Percentiles rank a stretch among this genome's conserved stretches.
phyloP scores from a whole-genome alignment of 768 basidiomycete genomes.

The Sarcodon aspratus region DNA sequence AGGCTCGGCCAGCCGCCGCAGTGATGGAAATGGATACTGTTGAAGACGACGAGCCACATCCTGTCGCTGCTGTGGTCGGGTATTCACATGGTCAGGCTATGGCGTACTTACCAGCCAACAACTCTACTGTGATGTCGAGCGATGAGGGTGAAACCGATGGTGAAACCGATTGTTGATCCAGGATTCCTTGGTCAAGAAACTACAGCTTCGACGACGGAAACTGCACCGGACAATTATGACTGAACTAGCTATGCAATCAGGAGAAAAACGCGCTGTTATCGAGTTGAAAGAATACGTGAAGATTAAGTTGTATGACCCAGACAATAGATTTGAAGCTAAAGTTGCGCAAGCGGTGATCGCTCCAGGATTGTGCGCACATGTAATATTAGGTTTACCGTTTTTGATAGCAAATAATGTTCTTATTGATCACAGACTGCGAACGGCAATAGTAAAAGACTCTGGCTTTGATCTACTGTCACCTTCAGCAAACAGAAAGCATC shows the following conservation, averaged over 20 bases:
- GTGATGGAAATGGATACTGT: too few species aligned
- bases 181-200: neutral
- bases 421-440: neutral
- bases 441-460: neutral
- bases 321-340: neutral
- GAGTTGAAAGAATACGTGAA: neutral
- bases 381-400: constrained; percentile 3
- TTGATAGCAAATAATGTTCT: neutral
- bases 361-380: constrained; percentile 1
- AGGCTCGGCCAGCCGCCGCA: too few species aligned
- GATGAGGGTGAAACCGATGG: neutral
- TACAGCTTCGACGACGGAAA: neutral
- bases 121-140: neutral
- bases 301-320: neutral
- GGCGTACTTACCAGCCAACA: neutral
- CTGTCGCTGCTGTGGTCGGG: neutral
- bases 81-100: neutral
- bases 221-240: neutral
- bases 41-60: neutral
- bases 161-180: constrained; percentile 4
- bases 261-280: neutral
- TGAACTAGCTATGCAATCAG: too few species aligned
- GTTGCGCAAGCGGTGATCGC: constrained; percentile 1
- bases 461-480: constrained; percentile 4
- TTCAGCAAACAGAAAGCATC: too few species aligned